Conservation (phyloP, 805 yeast species). For the Sungouiozyma ichnusensis region DNA sequence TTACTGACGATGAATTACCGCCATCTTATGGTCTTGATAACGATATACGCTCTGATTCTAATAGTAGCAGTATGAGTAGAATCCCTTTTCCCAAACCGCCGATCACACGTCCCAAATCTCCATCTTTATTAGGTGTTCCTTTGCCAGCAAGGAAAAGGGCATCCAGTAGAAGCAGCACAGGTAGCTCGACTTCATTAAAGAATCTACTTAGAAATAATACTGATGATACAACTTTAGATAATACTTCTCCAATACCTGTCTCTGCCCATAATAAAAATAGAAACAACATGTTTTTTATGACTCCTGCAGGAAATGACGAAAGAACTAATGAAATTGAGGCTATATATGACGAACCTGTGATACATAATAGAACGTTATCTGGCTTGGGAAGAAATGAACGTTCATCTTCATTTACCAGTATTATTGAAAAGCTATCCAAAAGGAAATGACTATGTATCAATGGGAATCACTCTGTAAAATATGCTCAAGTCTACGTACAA, state of each 20-base stretch:
- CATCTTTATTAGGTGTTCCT: constrained; percentile 12
- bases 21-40: constrained; percentile 45
- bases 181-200: constrained; percentile 18
- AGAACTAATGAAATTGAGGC: neutral
- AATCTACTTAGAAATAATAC: constrained; percentile 9
- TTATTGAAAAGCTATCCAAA: constrained; percentile 4
- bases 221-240: constrained; percentile 1
- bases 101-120: constrained; percentile 19
- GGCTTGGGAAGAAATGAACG: constrained; percentile 2
- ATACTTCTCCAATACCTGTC: neutral
- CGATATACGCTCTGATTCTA: neutral
- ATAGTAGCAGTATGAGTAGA: neutral
- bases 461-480: too few relatives aligned
- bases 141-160: constrained; percentile 4
- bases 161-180: constrained; percentile 18
- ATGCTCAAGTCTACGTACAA: too few relatives aligned
- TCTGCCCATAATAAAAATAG: neutral
- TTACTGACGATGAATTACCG: constrained; percentile 44
- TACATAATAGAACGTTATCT: neutral
- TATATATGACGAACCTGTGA: neutral
- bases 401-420: constrained; percentile 7
- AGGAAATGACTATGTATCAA: neutral
- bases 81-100: constrained; percentile 19
- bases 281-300: neutral
- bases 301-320: neutral